phyloP scores from a whole-genome alignment of 257 asterid genomes.

The Solanum arcanum region DNA sequence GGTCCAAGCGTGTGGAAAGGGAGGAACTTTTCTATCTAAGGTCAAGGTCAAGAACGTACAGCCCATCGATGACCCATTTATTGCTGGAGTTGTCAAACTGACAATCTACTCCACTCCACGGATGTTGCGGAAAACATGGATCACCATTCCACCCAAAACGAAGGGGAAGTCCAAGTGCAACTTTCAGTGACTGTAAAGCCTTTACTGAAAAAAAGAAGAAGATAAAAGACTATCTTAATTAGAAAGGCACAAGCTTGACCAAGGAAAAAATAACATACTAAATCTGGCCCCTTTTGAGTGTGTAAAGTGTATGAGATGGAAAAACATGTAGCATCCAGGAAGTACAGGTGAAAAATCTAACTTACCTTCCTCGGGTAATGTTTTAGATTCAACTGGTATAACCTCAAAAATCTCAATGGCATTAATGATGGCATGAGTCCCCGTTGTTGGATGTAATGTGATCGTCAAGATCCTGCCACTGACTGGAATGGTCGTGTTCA shows the following conservation, averaged over 20 bases:
- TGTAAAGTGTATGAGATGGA: background rate
- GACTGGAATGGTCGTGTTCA: constrained; percentile 61
- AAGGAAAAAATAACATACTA: background rate
- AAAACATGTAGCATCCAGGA: background rate
- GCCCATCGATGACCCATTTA: constrained; percentile 85
- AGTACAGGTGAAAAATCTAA: background rate
- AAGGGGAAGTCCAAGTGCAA: constrained; percentile 82
- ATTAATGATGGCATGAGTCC: constrained; percentile 52
- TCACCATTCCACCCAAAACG: constrained; percentile 99
- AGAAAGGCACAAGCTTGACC: background rate
- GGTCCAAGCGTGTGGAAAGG: rapidly evolving
- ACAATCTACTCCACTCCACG: constrained; percentile 97
- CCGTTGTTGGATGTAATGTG: constrained; percentile 59
- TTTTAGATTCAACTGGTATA: constrained; percentile 70
- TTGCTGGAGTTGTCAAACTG: constrained; percentile 48
- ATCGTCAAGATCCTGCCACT: constrained; percentile 81
- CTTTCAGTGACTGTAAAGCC: constrained; percentile 67
- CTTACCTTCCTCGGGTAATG: constrained; percentile 75
- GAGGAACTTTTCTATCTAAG: background rate
- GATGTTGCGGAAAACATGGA: constrained; percentile 97
- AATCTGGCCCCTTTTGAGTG: background rate
- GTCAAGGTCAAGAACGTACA: constrained; percentile 52
- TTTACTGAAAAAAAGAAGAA: constrained; percentile 31
- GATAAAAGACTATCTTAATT: background rate
- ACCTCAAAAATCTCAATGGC: constrained; percentile 89